Evolutionary conservation across 169 alveolate species (phyloP).

Genomic region (Cryptosporidium viatorum): DNA sequence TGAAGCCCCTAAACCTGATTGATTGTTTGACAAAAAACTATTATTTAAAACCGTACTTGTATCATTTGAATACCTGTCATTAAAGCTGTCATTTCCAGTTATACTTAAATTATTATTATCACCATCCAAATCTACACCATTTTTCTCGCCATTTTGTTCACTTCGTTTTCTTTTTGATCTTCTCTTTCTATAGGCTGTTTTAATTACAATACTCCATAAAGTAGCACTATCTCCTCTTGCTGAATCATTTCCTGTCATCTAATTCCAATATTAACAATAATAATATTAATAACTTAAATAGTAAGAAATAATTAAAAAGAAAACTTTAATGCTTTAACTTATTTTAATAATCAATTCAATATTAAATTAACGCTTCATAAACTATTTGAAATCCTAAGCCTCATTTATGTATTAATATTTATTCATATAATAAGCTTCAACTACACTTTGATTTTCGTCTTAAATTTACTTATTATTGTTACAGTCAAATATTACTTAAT

Average conservation of each 20-base stretch:
- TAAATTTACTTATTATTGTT: background rate
- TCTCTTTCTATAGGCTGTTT: conserved; percentile 65
- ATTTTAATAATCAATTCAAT: too few species aligned
- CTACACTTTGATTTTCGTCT: background rate
- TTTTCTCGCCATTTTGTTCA: background rate
- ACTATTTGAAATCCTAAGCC: background rate
- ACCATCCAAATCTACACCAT: background rate
- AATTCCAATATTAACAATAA: background rate
- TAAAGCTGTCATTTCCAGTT: background rate
- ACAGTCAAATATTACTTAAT: too few species aligned
- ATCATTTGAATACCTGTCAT: background rate
- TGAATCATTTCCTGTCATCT: conserved; percentile 44
- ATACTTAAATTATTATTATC: background rate
- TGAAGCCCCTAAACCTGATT: background rate
- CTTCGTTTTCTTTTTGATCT: conserved; percentile 32
- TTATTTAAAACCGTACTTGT: conserved; percentile 1
- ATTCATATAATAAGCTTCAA: too few species aligned
- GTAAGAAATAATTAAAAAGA: too few species aligned
- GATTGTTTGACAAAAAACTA: background rate
- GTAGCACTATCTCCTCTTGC: conserved; percentile 28
- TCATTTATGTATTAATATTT: too few species aligned
- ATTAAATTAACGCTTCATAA: too few species aligned
- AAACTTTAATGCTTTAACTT: background rate
- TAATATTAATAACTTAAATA: too few species aligned
- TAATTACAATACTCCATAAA: conserved; percentile 70